Percentiles rank a stretch among this genome's conserved stretches.
Evolutionary conservation across 2,329 filamentous ascomycete species (phyloP).

Genomic region (Aspergillus glaucus): DNA sequence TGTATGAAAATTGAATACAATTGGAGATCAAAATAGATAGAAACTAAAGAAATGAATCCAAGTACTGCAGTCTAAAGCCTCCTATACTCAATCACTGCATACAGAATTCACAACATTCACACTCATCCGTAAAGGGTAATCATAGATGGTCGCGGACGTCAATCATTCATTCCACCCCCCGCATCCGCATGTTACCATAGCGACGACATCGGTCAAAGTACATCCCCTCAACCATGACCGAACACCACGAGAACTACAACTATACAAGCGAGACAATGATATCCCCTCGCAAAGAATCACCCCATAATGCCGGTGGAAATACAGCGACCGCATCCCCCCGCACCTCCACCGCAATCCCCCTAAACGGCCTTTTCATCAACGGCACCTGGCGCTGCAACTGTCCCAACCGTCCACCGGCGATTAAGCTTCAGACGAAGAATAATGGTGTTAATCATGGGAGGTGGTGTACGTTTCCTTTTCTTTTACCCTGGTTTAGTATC

Average conservation of each 20-base stretch:
- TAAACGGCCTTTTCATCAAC: conserved; percentile 37
- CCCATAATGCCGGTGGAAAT: neutral
- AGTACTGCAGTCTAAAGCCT: no score
- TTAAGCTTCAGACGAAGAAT: conserved; percentile 53
- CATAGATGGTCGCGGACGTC: no score
- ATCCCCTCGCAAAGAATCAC: conserved; percentile 14
- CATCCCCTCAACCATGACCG: no score
- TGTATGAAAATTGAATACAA: no score
- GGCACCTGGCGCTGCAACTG: conserved; percentile 53
- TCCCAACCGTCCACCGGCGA: conserved; percentile 47
- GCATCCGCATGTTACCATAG: no score
- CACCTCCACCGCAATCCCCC: conserved; percentile 10
- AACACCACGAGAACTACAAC: neutral
- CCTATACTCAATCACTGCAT: no score
- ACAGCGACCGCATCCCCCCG: conserved; percentile 12
- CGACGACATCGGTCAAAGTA: no score
- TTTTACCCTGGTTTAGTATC: neutral
- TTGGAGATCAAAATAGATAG: no score
- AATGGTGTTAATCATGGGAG: conserved; percentile 50
- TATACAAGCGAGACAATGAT: conserved; percentile 11
- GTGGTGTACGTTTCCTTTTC: conserved; percentile 37
- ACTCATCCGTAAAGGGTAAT: no score
- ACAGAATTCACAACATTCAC: no score
- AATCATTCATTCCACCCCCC: no score
- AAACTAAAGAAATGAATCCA: no score